phyloP scores from a whole-genome alignment of 129 eudicot species.

The Rutidosis leptorrhynchoides region DNA sequence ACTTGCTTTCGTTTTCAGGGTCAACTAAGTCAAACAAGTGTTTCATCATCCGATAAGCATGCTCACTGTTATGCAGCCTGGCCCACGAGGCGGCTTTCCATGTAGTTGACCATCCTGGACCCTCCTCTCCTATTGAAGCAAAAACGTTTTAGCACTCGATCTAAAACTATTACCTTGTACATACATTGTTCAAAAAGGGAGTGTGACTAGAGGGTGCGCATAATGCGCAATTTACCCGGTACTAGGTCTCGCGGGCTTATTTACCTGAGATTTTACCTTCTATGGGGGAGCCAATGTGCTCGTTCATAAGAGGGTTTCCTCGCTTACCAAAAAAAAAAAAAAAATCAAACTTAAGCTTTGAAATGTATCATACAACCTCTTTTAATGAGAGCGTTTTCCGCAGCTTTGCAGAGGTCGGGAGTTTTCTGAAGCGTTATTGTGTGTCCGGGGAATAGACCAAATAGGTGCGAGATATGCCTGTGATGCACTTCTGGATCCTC shows the following conservation, averaged over 20 bases:
- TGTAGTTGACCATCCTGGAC: constrained; percentile 80
- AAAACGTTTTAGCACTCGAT: not conserved
- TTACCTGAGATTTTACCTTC: too few species aligned
- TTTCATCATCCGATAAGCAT: constrained; percentile 59
- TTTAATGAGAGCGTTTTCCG: constrained; percentile 38
- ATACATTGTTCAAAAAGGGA: too few species aligned
- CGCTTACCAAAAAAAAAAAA: too few species aligned
- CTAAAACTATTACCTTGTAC: not conserved
- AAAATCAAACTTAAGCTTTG: not conserved
- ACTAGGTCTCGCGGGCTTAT: too few species aligned
- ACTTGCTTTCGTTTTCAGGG: constrained; percentile 46
- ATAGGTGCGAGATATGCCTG: constrained; percentile 51
- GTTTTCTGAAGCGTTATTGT: constrained; percentile 46
- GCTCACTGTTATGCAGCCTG: constrained; percentile 52
- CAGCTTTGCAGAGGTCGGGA: constrained; percentile 61
- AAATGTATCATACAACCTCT: constrained; percentile 32
- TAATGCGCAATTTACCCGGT: too few species aligned
- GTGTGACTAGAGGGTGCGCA: too few species aligned
- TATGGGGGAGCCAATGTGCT: too few species aligned
- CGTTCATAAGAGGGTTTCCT: too few species aligned
- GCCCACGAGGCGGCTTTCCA: constrained; percentile 74
- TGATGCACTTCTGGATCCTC: constrained; percentile 26
- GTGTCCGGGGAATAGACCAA: constrained; percentile 63
- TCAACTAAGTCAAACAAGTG: constrained; percentile 68
- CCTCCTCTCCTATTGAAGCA: constrained; percentile 50